Evolutionary conservation across 768 basidiomycete species (phyloP).

Genomic region (Crepidotus variabilis): DNA sequence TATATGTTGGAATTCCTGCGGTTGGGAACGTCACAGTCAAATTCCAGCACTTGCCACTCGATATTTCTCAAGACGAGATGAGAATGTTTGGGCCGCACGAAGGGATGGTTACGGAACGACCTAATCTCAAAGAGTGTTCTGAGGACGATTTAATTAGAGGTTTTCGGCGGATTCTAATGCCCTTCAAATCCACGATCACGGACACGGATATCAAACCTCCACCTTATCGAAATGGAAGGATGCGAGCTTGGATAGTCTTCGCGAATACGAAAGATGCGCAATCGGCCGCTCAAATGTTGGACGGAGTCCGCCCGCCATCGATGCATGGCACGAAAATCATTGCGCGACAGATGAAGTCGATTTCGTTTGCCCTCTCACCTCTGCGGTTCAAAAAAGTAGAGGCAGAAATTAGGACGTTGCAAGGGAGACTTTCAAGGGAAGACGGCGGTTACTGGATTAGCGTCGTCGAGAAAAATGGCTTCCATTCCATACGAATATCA

Average conservation of each 20-base stretch:
- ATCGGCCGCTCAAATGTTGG: constrained; percentile 41
- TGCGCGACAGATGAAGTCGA: constrained; percentile 50
- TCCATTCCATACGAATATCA: constrained; percentile 41
- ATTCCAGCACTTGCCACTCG: constrained; percentile 50
- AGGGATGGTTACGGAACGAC: constrained; percentile 48
- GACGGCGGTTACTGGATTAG: constrained; percentile 24
- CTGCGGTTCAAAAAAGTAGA: constrained; percentile 35
- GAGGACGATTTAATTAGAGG: constrained; percentile 32
- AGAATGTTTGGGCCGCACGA: constrained; percentile 42
- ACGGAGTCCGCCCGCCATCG: constrained; percentile 41
- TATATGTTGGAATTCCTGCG: constrained; percentile 56
- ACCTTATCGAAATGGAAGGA: constrained; percentile 44
- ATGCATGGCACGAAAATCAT: constrained; percentile 43
- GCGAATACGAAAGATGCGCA: constrained; percentile 47
- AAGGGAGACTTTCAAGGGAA: constrained; percentile 27
- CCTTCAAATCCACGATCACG: constrained; percentile 21
- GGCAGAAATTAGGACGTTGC: constrained; percentile 44
- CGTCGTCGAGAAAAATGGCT: constrained; percentile 14
- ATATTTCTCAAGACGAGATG: constrained; percentile 36
- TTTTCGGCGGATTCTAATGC: constrained; percentile 36
- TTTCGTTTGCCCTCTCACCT: constrained; percentile 40
- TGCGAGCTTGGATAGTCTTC: constrained; percentile 58
- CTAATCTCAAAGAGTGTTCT: constrained; percentile 39
- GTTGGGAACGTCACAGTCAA: constrained; percentile 60
- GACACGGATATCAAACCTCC: constrained; percentile 46